A percentile compares a stretch with the other conserved stretches of the same genome.
These are phyloP conservation scores for Colletotrichum caudatum DNA, from an alignment of 2,329 filamentous ascomycete genomes.

Conservation along the genomic window DNA sequence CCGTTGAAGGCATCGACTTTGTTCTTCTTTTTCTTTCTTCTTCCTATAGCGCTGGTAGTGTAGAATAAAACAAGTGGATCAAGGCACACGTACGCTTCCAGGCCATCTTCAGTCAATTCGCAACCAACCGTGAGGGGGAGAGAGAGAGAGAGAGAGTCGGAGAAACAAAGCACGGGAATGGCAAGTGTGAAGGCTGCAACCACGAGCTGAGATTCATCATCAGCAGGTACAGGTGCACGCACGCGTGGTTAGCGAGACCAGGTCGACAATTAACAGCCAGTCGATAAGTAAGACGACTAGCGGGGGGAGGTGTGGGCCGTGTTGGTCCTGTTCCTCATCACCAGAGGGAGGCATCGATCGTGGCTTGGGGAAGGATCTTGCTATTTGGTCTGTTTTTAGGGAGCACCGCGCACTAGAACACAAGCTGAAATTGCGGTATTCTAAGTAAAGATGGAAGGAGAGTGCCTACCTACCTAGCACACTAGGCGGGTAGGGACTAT, in stretches of 20 bases:
- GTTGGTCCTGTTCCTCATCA: background rate
- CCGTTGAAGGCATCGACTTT: background rate
- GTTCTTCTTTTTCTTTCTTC: background rate
- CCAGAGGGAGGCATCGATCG: background rate
- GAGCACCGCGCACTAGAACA: constrained; percentile 22
- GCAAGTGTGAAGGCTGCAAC: background rate
- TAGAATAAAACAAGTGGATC: background rate
- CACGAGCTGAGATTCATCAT: constrained; percentile 6
- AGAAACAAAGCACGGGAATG: background rate
- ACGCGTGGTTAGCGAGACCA: background rate
- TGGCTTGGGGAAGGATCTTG: constrained; percentile 2
- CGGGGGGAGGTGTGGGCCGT: background rate
- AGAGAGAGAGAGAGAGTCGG: background rate
- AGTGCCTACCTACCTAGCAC: background rate
- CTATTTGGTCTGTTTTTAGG: constrained; percentile 2
- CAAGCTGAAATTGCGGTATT: constrained; percentile 35
- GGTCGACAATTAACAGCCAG: background rate
- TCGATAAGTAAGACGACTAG: constrained; percentile 9
- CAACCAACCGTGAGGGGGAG: background rate
- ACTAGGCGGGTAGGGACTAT: background rate
- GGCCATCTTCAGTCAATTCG: background rate
- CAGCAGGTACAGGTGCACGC: constrained; percentile 8
- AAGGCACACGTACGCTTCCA: too few species aligned
- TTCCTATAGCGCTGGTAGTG: background rate
- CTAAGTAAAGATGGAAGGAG: background rate